Evolutionary conservation across 139 green algal genomes (phyloP).

Genomic region (Limnomonas spitsbergensis): DNA sequence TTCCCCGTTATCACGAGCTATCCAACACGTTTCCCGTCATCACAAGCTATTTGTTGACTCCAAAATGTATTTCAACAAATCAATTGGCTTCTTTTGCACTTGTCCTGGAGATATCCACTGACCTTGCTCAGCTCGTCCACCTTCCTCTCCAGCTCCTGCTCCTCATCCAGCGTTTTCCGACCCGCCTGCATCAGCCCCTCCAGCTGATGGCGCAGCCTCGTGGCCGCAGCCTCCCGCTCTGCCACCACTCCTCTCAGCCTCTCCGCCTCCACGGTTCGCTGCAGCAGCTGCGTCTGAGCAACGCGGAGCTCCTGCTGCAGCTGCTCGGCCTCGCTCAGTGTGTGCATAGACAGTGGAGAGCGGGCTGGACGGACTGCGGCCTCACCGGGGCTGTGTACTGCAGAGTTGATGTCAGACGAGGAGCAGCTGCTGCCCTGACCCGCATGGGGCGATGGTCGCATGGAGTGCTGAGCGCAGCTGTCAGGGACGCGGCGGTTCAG

Average conservation of each 20-base stretch:
- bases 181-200: background rate
- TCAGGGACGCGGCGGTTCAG: background rate
- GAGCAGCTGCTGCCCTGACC: background rate
- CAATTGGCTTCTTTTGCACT: background rate
- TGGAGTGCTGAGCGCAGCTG: background rate
- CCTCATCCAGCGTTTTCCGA: background rate
- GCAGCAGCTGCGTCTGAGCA: background rate
- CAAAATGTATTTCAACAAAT: background rate
- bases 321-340: background rate
- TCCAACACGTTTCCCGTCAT: too few relatives aligned
- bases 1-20: too few relatives aligned
- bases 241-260: background rate
- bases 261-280: conserved; percentile 5
- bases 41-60: background rate
- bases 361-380: background rate
- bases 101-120: background rate
- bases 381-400: too few relatives aligned
- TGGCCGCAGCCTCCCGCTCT: background rate
- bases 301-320: conserved; percentile 8
- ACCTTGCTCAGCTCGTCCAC: background rate
- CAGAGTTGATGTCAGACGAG: too few relatives aligned
- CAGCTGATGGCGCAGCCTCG: background rate
- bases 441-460: background rate
- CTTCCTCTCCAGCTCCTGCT: conserved; percentile 9
- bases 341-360: background rate